Conservation (phyloP, 257 asterid species). For the Capsicum chinense region DNA sequence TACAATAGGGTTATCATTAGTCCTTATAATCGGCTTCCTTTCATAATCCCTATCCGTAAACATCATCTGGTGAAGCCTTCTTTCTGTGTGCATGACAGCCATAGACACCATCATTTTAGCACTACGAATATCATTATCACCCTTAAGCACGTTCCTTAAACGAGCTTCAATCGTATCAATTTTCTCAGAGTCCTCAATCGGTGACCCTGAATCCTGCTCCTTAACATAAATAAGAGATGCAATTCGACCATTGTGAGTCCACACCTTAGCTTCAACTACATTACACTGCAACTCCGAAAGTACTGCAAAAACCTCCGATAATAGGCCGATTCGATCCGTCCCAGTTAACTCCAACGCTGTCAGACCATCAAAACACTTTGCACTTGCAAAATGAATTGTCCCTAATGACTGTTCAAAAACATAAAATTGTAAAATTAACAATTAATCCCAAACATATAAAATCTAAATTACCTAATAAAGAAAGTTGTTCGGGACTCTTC, state of each 20-base stretch:
- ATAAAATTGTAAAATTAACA: neutral
- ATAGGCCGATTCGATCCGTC: slow-evolving; percentile 79
- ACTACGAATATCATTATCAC: slow-evolving; percentile 80
- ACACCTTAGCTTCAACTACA: slow-evolving; percentile 82
- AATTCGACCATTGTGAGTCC: slow-evolving; percentile 95
- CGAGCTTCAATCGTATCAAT: slow-evolving; percentile 61
- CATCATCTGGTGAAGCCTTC: slow-evolving; percentile 99
- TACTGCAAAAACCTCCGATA: slow-evolving; percentile 93
- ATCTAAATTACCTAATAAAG: neutral
- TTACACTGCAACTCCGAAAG: slow-evolving; percentile 66
- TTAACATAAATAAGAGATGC: slow-evolving; percentile 76
- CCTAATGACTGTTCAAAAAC: slow-evolving; percentile 67
- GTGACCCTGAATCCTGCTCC: slow-evolving; percentile 71
- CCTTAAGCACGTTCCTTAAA: slow-evolving; percentile 82
- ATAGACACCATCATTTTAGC: slow-evolving; percentile 74
- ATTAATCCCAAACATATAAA: neutral
- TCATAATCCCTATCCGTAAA: slow-evolving; percentile 91
- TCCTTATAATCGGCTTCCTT: slow-evolving; percentile 49
- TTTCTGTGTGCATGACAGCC: slow-evolving; percentile 78
- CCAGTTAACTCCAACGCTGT: slow-evolving; percentile 90
- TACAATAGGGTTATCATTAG: slow-evolving; percentile 55
- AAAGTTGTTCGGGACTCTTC: too few relatives aligned
- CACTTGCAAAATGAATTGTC: slow-evolving; percentile 63
- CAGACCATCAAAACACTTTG: slow-evolving; percentile 68
- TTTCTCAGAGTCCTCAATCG: slow-evolving; percentile 67